Evolutionary conservation across 352 stramenopile genomes (phyloP).

Genomic region (Paralagenidium karlingii): DNA sequence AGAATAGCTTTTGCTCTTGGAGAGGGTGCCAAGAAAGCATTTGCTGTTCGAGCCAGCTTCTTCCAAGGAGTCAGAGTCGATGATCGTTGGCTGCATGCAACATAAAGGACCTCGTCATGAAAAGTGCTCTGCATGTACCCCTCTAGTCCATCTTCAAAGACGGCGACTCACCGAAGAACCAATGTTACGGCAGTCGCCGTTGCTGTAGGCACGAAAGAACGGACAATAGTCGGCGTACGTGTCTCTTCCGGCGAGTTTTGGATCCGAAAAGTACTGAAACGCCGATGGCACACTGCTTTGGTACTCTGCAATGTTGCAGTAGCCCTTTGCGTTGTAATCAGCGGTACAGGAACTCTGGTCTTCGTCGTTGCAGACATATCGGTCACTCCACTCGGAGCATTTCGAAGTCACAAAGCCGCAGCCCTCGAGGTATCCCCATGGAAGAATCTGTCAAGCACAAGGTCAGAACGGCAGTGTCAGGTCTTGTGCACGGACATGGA

Average conservation of each 20-base stretch:
- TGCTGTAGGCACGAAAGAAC: constrained; percentile 65
- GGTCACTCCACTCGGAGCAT: constrained; percentile 56
- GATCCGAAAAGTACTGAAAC: constrained; percentile 75
- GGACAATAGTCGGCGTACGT: constrained; percentile 71
- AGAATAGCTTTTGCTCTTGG: constrained; percentile 19
- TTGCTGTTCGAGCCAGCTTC: constrained; percentile 31
- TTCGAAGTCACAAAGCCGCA: constrained; percentile 39
- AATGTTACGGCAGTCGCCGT: constrained; percentile 59
- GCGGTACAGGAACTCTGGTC: constrained; percentile 36
- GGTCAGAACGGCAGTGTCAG: too few relatives aligned
- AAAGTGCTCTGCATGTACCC: too few relatives aligned
- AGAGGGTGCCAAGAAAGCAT: constrained; percentile 63
- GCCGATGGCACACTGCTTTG: constrained; percentile 48
- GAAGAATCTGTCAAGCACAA: constrained; percentile 42
- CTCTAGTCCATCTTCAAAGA: too few relatives aligned
- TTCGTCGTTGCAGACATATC: constrained; percentile 43
- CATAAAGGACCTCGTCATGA: too few relatives aligned
- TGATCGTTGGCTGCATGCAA: too few relatives aligned
- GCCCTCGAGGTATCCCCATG: constrained; percentile 65
- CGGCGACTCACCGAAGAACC: constrained; percentile 17
- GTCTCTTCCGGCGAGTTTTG: constrained; percentile 34
- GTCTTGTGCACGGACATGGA: too few relatives aligned
- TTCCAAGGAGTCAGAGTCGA: constrained; percentile 36
- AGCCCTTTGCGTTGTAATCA: constrained; percentile 57
- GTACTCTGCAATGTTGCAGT: constrained; percentile 62